Base-by-base conservation (phyloP, 2,329 filamentous ascomycete genomes). In the Didymella sp. region DNA sequence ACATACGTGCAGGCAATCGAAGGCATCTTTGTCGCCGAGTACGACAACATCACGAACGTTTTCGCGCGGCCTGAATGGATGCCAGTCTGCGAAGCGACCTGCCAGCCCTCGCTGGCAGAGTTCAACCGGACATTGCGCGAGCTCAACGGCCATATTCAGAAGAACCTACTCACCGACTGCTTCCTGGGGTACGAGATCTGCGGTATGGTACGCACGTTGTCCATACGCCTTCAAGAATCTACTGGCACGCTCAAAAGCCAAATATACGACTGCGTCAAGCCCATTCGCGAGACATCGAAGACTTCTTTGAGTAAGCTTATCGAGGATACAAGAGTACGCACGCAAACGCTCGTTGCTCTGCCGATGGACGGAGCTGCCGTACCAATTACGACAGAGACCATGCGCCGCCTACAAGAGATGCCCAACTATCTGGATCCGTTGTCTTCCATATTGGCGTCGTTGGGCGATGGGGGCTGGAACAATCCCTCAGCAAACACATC, bases 131-230 rank as follows among this genome's bases (percentile, higher is more conserved):
- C 95, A 0, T 77, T 98, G 51, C 87, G 90, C 25, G 94, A 98
- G 70, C 82, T 99, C 28, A 97, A 98, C 74, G 84, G 86, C 46
- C 93, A 97, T 70, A 92, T 98, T 76, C 92, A 93, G 72, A 81
- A 85, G 37, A 93, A 97, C 71, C 80, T 97, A 35, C 85, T 87
- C 64, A 96, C 92, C 0, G 95, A 99, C 75, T 98, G 94, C 76
- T 98, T 91, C 74, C 84, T 99, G 45, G 92, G 92, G 7, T 99
- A 96, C 74, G 95, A 99, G 73, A 91, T 98, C 28, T 91, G 96
- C 28, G 94, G 96, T 69, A 91, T 97, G 58, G 87, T 98, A 43
- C 90, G 91, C 0, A 85, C 84, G 12, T 82, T 96, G 44, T 92
- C 92, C 2, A 88, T 88, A 53, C 88, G 89, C 35, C 80, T 99